These are phyloP conservation scores for Thalassiosira hispida DNA, from an alignment of 352 stramenopile genomes.

Conservation along the genomic window DNA sequence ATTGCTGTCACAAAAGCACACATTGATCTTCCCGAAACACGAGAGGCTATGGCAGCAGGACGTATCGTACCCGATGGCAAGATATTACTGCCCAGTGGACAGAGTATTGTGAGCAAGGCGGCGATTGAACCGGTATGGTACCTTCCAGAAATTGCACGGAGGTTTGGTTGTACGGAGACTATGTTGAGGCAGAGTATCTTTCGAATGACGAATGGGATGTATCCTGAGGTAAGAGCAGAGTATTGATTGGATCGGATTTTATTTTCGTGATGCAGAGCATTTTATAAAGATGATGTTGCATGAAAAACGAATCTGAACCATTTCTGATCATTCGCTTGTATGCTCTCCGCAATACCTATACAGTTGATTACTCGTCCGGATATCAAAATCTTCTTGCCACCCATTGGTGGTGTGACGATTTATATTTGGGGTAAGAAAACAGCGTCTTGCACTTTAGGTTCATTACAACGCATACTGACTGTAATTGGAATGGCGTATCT, in stretches of 20 bases:
- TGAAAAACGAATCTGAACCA: no score
- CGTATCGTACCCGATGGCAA: slow-evolving; percentile 96
- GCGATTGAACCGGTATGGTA: slow-evolving; percentile 99
- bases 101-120: slow-evolving; percentile 88
- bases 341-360: no score
- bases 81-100: slow-evolving; percentile 80
- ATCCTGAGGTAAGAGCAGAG: slow-evolving; percentile 88
- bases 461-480: not conserved
- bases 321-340: no score
- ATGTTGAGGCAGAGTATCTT: slow-evolving; percentile 97
- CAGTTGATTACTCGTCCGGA: slow-evolving; percentile 97
- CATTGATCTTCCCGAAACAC: slow-evolving; percentile 99
- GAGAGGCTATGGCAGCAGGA: slow-evolving; percentile 92
- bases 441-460: not conserved
- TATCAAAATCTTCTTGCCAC: slow-evolving; percentile 98
- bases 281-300: no score
- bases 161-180: slow-evolving; percentile 96
- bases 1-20: slow-evolving; percentile 97
- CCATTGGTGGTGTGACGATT: slow-evolving; percentile 96
- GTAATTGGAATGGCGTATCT: not conserved
- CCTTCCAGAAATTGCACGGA: slow-evolving; percentile 96
- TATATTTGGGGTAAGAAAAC: slow-evolving; percentile 95
- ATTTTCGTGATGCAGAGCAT: no score
- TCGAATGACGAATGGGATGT: slow-evolving; percentile 99
- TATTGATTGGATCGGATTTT: not conserved